These are phyloP conservation scores for Sclerotinia sclerotiorum DNA, from an alignment of 2,329 filamentous ascomycete genomes.

Conservation along the genomic window DNA sequence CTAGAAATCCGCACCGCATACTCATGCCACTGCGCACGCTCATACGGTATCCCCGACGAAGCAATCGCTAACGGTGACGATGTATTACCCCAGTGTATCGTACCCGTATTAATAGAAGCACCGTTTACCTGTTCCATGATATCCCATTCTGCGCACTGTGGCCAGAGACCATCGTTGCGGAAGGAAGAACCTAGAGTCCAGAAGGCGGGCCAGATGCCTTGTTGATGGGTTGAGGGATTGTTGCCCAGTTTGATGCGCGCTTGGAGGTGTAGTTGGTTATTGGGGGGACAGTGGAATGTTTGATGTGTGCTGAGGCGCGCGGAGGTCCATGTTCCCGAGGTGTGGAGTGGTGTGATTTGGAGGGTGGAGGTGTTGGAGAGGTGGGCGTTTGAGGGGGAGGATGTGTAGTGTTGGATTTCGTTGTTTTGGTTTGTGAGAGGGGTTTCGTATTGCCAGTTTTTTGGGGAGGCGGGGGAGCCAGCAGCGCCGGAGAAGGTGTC, in stretches of 20 bases:
- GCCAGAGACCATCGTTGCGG: neutral
- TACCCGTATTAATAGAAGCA: neutral
- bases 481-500: neutral
- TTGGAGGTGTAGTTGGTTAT: neutral
- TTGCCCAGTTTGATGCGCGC: neutral
- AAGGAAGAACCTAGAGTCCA: neutral
- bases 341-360: neutral
- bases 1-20: neutral
- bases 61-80: neutral
- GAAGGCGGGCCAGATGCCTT: neutral
- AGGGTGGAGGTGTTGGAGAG: neutral
- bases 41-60: neutral
- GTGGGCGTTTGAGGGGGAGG: neutral
- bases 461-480: neutral
- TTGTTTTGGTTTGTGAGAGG: neutral
- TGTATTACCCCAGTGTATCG: neutral
- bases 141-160: neutral
- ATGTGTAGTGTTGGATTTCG: conserved; percentile 1
- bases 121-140: conserved; percentile 2
- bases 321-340: neutral
- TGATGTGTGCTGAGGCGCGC: neutral
- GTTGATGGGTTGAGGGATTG: neutral
- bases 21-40: neutral
- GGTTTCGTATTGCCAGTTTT: neutral
- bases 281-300: neutral